phyloP scores from a whole-genome alignment of 2,329 filamentous ascomycete genomes.

The Fusarium continuum region DNA sequence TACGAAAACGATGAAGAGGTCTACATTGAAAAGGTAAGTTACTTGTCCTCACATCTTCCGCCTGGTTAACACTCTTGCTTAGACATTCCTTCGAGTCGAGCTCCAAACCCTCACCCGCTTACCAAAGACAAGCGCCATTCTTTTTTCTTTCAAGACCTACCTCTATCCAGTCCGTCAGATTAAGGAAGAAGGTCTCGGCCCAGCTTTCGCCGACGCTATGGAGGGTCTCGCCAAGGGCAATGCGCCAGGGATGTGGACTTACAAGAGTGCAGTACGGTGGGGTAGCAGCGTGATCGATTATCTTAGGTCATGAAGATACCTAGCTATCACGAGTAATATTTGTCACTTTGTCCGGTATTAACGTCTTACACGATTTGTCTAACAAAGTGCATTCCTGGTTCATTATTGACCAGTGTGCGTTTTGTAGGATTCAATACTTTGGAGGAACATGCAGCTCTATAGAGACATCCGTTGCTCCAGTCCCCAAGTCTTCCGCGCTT shows the following conservation, averaged over 20 bases:
- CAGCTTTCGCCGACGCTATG: slow-evolving; percentile 30
- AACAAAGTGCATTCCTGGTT: neutral
- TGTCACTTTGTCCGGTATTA: neutral
- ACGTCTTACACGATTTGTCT: no score
- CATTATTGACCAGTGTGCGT: neutral
- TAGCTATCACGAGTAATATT: neutral
- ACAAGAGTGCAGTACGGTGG: slow-evolving; percentile 32
- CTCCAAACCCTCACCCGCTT: slow-evolving; percentile 28
- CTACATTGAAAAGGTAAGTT: slow-evolving; percentile 8
- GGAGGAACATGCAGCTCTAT: no score
- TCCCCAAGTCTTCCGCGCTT: neutral
- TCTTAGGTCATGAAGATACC: slow-evolving; percentile 15
- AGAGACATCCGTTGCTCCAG: neutral
- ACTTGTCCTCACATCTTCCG: rapidly evolving
- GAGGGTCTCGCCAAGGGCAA: slow-evolving; percentile 30
- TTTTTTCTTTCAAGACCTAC: slow-evolving; percentile 35
- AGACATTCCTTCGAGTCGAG: slow-evolving; percentile 34
- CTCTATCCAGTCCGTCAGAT: slow-evolving; percentile 29
- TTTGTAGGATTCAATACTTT: neutral
- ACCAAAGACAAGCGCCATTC: slow-evolving; percentile 23
- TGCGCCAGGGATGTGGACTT: slow-evolving; percentile 35
- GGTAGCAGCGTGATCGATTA: slow-evolving; percentile 24
- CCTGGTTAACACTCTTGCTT: neutral
- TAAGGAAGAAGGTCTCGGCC: slow-evolving; percentile 22
- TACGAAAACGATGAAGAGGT: slow-evolving; percentile 12